These are phyloP conservation scores for Nothophytophthora sp. DNA, from an alignment of 352 stramenopile genomes.

Conservation along the genomic window DNA sequence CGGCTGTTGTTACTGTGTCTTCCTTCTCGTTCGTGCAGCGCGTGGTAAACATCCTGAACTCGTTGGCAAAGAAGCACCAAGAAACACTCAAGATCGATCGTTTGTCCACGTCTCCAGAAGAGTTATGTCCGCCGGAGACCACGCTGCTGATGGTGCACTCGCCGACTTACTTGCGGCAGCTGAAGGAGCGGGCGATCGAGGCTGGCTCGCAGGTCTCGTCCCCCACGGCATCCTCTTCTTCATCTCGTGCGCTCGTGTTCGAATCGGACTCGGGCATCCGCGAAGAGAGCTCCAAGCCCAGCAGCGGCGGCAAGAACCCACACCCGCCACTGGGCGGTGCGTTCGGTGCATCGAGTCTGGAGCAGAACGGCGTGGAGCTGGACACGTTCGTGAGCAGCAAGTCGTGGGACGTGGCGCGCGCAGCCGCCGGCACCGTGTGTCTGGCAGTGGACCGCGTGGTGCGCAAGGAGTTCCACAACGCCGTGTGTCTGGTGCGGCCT, in stretches of 20 bases:
- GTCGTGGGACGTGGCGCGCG: conserved; percentile 83
- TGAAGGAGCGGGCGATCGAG: conserved; percentile 68
- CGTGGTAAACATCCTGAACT: conserved; percentile 68
- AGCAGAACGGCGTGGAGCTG: conserved; percentile 68
- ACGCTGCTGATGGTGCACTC: conserved; percentile 84
- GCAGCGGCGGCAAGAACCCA: conserved; percentile 32
- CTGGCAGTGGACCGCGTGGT: conserved; percentile 82
- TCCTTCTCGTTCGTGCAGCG: conserved; percentile 37
- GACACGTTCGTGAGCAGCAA: conserved; percentile 88
- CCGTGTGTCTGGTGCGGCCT: conserved; percentile 88
- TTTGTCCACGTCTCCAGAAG: conserved; percentile 63
- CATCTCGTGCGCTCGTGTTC: conserved; percentile 64
- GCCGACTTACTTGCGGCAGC: conserved; percentile 72
- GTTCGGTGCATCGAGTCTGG: conserved; percentile 66
- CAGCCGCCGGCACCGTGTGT: conserved; percentile 78
- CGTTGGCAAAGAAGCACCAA: conserved; percentile 65
- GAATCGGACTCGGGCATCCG: conserved; percentile 74
- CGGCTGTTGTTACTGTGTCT: conserved; percentile 13
- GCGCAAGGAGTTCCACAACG: conserved; percentile 78
- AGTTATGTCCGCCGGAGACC: conserved; percentile 74
- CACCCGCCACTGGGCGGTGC: conserved; percentile 56
- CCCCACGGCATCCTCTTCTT: conserved; percentile 33
- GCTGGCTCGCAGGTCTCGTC: conserved; percentile 43
- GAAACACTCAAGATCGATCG: conserved; percentile 70
- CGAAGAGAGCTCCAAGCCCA: conserved; percentile 37